A percentile compares a stretch with the other conserved stretches of the same genome.
Evolutionary conservation across 352 stramenopile species (phyloP).

Genomic region (Globisporangium acanthophoron): DNA sequence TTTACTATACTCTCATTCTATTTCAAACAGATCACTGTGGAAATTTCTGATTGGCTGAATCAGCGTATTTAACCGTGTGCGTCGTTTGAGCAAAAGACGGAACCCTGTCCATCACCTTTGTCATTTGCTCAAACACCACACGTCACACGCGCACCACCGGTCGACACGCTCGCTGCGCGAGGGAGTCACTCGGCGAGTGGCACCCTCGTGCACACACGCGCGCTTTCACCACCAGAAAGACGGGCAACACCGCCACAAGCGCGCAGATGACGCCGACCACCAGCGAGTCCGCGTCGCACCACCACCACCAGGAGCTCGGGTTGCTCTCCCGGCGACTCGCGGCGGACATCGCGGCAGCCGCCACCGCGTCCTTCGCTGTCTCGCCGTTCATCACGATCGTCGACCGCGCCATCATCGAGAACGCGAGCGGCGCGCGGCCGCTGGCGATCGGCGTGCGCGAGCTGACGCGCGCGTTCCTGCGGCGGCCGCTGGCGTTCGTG

Average conservation of each 20-base stretch:
- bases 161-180: too few relatives aligned
- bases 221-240: too few relatives aligned
- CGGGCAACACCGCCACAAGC: not conserved
- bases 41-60: too few relatives aligned
- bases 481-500: slow-evolving; percentile 75
- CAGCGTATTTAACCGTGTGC: too few relatives aligned
- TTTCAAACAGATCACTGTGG: too few relatives aligned
- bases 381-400: slow-evolving; percentile 88
- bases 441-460: slow-evolving; percentile 63
- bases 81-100: too few relatives aligned
- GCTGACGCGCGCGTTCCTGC: slow-evolving; percentile 48
- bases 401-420: slow-evolving; percentile 88
- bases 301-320: slow-evolving; percentile 16
- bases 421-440: slow-evolving; percentile 67
- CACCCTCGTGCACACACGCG: not conserved
- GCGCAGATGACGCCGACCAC: not conserved
- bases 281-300: not conserved
- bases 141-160: not conserved
- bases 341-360: slow-evolving; percentile 53
- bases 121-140: not conserved
- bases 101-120: not conserved
- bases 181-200: not conserved
- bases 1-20: too few relatives aligned
- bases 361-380: slow-evolving; percentile 61
- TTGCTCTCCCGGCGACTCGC: slow-evolving; percentile 40